Base-by-base conservation (phyloP, 805 yeast genomes). In the Isabelozyma heimii region DNA sequence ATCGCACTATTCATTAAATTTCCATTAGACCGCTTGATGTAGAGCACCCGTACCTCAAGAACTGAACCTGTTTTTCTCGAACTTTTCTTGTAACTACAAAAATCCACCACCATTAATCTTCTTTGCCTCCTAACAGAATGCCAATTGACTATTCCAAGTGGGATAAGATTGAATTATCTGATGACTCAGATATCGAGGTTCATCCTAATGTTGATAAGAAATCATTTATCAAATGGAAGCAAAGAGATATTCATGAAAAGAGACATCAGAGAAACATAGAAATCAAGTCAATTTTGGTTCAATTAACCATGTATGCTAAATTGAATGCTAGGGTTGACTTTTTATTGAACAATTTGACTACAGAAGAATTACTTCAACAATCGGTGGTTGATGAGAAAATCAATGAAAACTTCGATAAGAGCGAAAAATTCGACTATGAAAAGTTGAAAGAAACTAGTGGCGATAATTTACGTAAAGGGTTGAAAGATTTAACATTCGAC, bases 191-290 rank as follows among this genome's bases (percentile, higher is more conserved):
- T 61, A 76, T 94, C 44, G 99, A 94, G 62, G 98, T 92, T 13
- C 99, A 94, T 65, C 99, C 98, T 51, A 94, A 94, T 63, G 99
- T 94, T 30, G 99, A 94, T 67, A 94, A 94, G 65, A 75, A 73
- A 38, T 91, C 98, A 1, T 92, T 94, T 57, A 89, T 94, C 59
- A 82, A 84, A 51, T 92, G 98, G 99, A 92, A 90, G 64, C 99
- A 94, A 70, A 87, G 96, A 61, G 97, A 91, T 58, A 94, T 94
- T 55, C 99, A 94, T 65, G 97, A 92, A 63, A 87, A 91, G 69
- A 83, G 99, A 53, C 80, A 77, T 39, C 89, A 89, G 63, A 75
- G 96, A 61, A 86, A 87, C 60, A 79, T 81, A 41, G 91, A 92
- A 58, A 87, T 91, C 62, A 82, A 80, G 52, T 83, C 87, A 30